Percentiles rank a stretch among this genome's conserved stretches.
Evolutionary conservation across 2,329 filamentous ascomycete genomes (phyloP).

Genomic region (Cladosporium cucumerinum): DNA sequence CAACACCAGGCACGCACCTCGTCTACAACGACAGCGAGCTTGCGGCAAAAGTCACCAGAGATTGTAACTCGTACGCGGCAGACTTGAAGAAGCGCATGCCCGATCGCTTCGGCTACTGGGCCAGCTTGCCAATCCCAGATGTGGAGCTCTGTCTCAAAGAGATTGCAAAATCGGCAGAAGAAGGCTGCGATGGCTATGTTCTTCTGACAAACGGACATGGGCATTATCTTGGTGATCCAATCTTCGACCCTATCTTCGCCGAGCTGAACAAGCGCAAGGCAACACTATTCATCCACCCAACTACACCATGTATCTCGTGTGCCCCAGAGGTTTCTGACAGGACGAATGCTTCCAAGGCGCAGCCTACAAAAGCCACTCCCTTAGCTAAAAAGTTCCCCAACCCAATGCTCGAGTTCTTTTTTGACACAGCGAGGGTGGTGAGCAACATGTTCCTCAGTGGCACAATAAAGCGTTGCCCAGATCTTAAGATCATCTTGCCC

Average conservation of each 20-base stretch:
- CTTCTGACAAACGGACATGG: slow-evolving; percentile 54
- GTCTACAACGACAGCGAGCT: slow-evolving; percentile 38
- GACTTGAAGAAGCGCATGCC: slow-evolving; percentile 38
- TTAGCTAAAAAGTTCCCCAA: slow-evolving; percentile 40
- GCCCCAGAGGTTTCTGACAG: slow-evolving; percentile 19
- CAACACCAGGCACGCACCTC: slow-evolving; percentile 52
- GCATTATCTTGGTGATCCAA: slow-evolving; percentile 49
- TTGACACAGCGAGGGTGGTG: slow-evolving; percentile 50
- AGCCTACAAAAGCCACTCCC: slow-evolving; percentile 35
- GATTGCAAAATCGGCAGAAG: slow-evolving; percentile 42
- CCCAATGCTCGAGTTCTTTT: slow-evolving; percentile 52
- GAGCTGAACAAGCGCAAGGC: slow-evolving; percentile 47
- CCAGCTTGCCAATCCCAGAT: slow-evolving; percentile 52
- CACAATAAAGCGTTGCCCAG: slow-evolving; percentile 45
- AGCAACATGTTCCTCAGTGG: slow-evolving; percentile 49
- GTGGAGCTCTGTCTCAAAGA: slow-evolving; percentile 47
- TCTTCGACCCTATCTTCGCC: slow-evolving; percentile 47
- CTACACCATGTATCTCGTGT: slow-evolving; percentile 44
- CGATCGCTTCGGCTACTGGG: slow-evolving; percentile 51
- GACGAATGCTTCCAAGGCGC: slow-evolving; percentile 20
- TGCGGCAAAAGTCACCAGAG: slow-evolving; percentile 38
- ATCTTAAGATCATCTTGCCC: slow-evolving; percentile 49
- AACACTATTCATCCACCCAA: slow-evolving; percentile 55
- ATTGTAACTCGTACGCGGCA: slow-evolving; percentile 43
- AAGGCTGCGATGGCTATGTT: slow-evolving; percentile 51